Base-by-base conservation (phyloP, 148 eudicot genomes). In the Silene uniflora region DNA sequence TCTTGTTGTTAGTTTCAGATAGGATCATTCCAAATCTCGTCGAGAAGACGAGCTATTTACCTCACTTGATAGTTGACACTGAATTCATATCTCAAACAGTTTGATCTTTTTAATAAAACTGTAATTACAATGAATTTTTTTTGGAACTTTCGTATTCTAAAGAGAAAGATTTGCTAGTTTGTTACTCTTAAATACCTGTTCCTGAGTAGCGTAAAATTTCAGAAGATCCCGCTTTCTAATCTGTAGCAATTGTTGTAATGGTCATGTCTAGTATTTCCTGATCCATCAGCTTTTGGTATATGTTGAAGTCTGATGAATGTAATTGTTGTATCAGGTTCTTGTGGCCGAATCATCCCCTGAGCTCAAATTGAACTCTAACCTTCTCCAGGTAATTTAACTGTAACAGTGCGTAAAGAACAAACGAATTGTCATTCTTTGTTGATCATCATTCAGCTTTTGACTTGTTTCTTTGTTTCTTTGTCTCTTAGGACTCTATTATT, bases 401-500 rank as follows among this genome's bases (percentile, higher is more conserved):
- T 62, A 73, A 44, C 21, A 32, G 44, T 42, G 47, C 46, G 65
- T 67, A 39, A 72, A 32, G 19, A 44, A 24, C 58, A 12, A 56
- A 44, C 29, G 22, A 67, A 27, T 24, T 27, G 52, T 25, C 44
- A 14, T 60, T 10, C n/a, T 63, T 18, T 35, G 39, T 19, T 77
- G 7, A 12, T 19, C 58, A 60, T 46, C 44, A 74, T 73, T 56
- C 25, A 44, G n/a, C 58, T 25, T 65, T 29, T 7, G 73, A 54
- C 49, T 54, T 71, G 25, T 74, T 23, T 72, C 66, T 56, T 60
- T 73, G 55, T 74, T n/a, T n/a, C n/a, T n/a, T n/a, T n/a, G n/a
- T n/a, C 18, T 68, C 71, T 62, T 87, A 93, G 98, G 93, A 87
- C 24, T 86, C 93, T 14, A 84, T 90, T 22, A 81, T 90, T 69